Percentiles rank a stretch among this genome's conserved stretches.
Evolutionary conservation across 441 rosid genomes (phyloP).

Genomic region (Metrosideros polymorpha): DNA sequence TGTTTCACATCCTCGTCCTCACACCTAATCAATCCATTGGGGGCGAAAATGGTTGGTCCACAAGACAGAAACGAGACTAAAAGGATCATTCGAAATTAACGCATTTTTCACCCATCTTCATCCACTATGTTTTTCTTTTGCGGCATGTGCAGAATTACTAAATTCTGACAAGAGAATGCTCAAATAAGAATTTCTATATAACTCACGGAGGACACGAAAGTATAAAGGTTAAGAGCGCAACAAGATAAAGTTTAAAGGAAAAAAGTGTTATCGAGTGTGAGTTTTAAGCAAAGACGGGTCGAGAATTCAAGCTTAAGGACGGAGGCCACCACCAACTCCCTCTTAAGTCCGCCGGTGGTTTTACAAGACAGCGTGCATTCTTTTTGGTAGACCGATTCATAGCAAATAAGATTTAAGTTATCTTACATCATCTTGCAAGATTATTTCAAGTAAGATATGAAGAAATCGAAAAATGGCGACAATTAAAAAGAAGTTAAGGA

Average conservation of each 20-base stretch:
- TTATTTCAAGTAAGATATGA: no score
- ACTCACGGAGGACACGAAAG: not conserved
- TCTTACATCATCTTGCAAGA: no score
- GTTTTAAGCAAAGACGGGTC: not conserved
- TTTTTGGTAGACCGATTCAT: no score
- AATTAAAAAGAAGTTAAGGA: no score
- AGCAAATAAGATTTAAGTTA: no score
- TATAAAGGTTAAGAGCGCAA: not conserved
- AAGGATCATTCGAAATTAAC: not conserved
- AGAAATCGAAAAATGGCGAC: no score
- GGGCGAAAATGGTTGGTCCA: not conserved
- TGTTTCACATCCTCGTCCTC: no score
- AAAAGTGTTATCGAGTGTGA: accelerated
- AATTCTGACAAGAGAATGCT: not conserved
- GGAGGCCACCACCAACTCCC: no score
- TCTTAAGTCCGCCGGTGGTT: no score
- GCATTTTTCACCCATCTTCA: not conserved
- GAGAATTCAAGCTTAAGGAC: not conserved
- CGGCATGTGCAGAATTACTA: not conserved
- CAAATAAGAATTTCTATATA: not conserved
- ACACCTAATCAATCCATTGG: no score
- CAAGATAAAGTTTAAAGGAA: not conserved
- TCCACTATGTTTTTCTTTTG: not conserved
- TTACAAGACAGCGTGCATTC: no score
- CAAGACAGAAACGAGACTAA: not conserved